Evolutionary conservation across 2,329 filamentous ascomycete species (phyloP).

Genomic region (Rasamsonia emersonii): DNA sequence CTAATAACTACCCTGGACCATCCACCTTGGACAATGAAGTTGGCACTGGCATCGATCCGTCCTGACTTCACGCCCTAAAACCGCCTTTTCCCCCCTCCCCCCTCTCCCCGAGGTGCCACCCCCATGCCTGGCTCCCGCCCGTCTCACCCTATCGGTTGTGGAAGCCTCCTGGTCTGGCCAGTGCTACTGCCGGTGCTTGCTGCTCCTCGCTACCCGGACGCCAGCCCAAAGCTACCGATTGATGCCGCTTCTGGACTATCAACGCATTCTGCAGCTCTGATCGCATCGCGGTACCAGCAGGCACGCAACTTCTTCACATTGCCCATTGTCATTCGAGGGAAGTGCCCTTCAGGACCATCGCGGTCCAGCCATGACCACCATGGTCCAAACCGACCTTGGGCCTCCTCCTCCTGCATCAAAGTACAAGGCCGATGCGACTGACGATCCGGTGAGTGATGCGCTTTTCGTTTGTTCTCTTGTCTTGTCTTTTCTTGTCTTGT

Average conservation of each 20-base stretch:
- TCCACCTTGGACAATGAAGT: slow-evolving; percentile 17
- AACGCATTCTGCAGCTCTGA: slow-evolving; percentile 6
- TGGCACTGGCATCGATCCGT: slow-evolving; percentile 18
- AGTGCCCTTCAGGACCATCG: slow-evolving; percentile 11
- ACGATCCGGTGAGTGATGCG: slow-evolving; percentile 38
- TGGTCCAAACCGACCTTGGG: slow-evolving; percentile 35
- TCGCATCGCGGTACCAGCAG: slow-evolving; percentile 3
- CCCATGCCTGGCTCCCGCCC: slow-evolving; percentile 1
- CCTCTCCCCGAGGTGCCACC: slow-evolving; percentile 10
- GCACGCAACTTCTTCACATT: too few relatives aligned
- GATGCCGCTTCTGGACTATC: slow-evolving; percentile 2
- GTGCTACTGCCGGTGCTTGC: slow-evolving; percentile 2
- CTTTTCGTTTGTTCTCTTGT: slow-evolving; percentile 10
- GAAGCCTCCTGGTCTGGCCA: slow-evolving; percentile 4
- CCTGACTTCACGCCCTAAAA: slow-evolving; percentile 7
- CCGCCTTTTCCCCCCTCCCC: slow-evolving; percentile 7
- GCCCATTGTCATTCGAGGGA: background rate
- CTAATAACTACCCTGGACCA: slow-evolving; percentile 33
- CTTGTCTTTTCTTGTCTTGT: slow-evolving; percentile 13
- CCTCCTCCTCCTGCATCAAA: slow-evolving; percentile 26
- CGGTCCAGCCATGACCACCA: slow-evolving; percentile 32
- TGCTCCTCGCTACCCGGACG: slow-evolving; percentile 8
- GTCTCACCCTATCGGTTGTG: slow-evolving; percentile 7
- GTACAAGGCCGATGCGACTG: slow-evolving; percentile 42
- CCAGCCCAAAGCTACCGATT: slow-evolving; percentile 8